Evolutionary conservation across 306 rosid genomes (phyloP).

Genomic region (Vigna nakashimae): DNA sequence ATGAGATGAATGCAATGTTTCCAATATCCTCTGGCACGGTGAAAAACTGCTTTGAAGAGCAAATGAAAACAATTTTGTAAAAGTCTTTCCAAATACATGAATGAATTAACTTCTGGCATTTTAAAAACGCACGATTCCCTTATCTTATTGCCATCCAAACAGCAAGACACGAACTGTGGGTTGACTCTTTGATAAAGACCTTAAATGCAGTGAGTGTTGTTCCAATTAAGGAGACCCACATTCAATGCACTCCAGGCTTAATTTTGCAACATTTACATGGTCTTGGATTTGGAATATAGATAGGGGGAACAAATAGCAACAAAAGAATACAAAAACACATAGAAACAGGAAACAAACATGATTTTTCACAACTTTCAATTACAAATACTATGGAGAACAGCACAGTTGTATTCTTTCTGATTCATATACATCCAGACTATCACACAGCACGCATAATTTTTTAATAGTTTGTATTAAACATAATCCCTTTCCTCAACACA

Average conservation of each 20-base stretch:
- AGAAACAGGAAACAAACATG: constrained; percentile 45
- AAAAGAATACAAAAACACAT: constrained; percentile 22
- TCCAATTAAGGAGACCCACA: constrained; percentile 42
- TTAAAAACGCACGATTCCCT: constrained; percentile 33
- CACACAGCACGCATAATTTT: constrained; percentile 30
- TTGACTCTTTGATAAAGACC: constrained; percentile 47
- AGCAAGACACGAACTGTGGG: constrained; percentile 39
- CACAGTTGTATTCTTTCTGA: constrained; percentile 42
- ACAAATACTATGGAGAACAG: constrained; percentile 44
- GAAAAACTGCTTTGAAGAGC: constrained; percentile 37
- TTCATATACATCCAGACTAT: constrained; percentile 46
- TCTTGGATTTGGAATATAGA: constrained; percentile 50
- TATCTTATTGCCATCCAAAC: constrained; percentile 32
- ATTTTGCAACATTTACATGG: constrained; percentile 47
- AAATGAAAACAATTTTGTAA: constrained; percentile 29
- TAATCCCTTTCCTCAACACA: constrained; percentile 34
- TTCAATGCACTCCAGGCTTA: constrained; percentile 43
- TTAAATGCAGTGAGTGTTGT: constrained; percentile 36
- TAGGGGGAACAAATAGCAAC: constrained; percentile 42
- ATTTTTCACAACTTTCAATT: constrained; percentile 48
- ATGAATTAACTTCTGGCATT: constrained; percentile 33
- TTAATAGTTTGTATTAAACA: constrained; percentile 42
- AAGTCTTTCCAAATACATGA: constrained; percentile 30
- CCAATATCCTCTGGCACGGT: constrained; percentile 30
- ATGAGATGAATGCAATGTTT: constrained; percentile 41